Evolutionary conservation across 2,329 filamentous ascomycete genomes (phyloP), one percentile per base, ranked within the genome.

Genomic region (Cladosporium sp.): DNA sequence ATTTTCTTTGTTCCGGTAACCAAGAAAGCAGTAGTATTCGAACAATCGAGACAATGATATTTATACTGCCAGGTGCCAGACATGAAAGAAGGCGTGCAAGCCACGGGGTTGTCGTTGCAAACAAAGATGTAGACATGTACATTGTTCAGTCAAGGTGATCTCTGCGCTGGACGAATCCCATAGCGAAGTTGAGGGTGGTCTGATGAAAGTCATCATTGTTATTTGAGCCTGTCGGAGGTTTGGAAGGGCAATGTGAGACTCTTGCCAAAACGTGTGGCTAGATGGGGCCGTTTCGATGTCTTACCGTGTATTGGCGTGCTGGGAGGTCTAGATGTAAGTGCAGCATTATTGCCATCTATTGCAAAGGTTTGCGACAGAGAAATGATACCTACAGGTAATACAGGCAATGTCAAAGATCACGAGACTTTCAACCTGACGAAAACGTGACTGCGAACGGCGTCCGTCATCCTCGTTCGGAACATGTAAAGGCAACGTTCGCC

Each of bases 1-100:
- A 32, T 39, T 35, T 40, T 16, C 36, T 48, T 48, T 48, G 45
- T 48, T n/a, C 12, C 3, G 9, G 11, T 12, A 39, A 48, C 22
- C 35, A 35, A 25, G 29, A 39, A 20, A 25, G 29, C 20, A 13
- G 29, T 5, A 36, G 32, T 13, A 16, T n/a, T 32, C 16, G 18
- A 12, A 48, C 45, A 48, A 48, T 40, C 13, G 36, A 32, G 36
- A 48, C 45, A 48, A 48, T 33, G 45, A 35, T 27, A 32, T 22
- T 33, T 25, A 33, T 40, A 39, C 7, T 22, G 33, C 3, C 8
- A 40, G 27, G 3, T 32, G 13, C 12, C 25, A 16, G 15, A 36
- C 13, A 9, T 48, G 13, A 48, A 48, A 48, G 45, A 39, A 8
- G 8, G 35, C 36, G 45, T 18, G 15, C 6, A 33, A 48, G 45